Base-by-base conservation (phyloP, 2,329 filamentous ascomycete genomes). In the Fusarium sp. region DNA sequence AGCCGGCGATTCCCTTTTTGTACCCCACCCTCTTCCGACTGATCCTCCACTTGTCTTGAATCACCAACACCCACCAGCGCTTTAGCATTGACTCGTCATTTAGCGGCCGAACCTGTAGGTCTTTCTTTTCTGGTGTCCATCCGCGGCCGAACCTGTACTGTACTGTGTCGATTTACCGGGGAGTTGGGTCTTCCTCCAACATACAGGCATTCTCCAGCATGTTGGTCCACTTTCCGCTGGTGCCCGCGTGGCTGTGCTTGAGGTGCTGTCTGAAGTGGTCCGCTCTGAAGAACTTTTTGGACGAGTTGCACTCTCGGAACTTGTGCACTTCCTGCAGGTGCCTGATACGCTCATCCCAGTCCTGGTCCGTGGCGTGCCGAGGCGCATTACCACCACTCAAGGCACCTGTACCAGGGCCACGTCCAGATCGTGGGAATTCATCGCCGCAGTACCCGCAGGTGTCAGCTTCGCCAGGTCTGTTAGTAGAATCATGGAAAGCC, bases 201-300 rank as follows among this genome's bases (percentile, higher is more conserved):
- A 98, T 97, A 83, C 96, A 99, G 10, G 95, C 94, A 79, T 94
- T 97, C 81, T 99, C 96, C 38, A 99, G 86, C 88, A 97, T 95
- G 82, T 98, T 98, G 18, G 96, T 99, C 96, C 96, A 99, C 82
- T 98, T 98, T 37, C 96, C 96, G 82, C 94, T 98, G 2, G 94
- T 95, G 39, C 96, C 96, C 41, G 93, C 94, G 83, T 98, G 96
- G 80, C 94, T 98, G 81, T 99, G 96, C 86, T 98, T 99, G 65
- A 99, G 86, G 83, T 99, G 96, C 82, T 99, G 96, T 66, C 96
- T 91, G 86, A 99, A 99, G 81, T 99, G 96, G 81, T 99, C 96
- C 38, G 96, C 96, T 41, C 96, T 90, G 84, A 93, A 99, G 82
- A 99, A 99, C 81, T 98, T 98, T 86, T 99, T 99, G 75, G 93